These are phyloP conservation scores for Fusarium buxicola DNA, from an alignment of 2,329 filamentous ascomycete genomes.

Conservation along the genomic window DNA sequence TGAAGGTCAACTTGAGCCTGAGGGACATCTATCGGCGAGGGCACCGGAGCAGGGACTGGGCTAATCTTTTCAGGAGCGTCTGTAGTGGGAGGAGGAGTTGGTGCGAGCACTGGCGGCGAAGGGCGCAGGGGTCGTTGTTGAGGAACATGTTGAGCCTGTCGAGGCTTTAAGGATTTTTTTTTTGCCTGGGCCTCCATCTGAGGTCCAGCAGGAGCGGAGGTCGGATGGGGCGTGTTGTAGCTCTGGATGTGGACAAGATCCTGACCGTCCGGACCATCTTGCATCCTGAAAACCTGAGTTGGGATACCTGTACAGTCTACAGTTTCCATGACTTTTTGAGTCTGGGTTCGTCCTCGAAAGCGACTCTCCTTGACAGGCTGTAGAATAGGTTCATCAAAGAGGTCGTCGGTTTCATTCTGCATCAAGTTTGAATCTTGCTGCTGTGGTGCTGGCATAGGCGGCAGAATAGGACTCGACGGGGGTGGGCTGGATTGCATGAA, in stretches of 20 bases:
- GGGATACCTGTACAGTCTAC: slow-evolving; percentile 53
- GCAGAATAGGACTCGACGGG: slow-evolving; percentile 83
- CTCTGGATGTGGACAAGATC: slow-evolving; percentile 53
- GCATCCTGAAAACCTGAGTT: slow-evolving; percentile 58
- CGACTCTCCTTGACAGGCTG: slow-evolving; percentile 55
- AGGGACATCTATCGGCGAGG: slow-evolving; percentile 16
- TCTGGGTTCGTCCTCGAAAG: slow-evolving; percentile 34
- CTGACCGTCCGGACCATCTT: slow-evolving; percentile 50
- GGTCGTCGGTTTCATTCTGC: slow-evolving; percentile 79
- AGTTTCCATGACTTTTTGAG: slow-evolving; percentile 45
- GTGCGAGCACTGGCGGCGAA: slow-evolving; percentile 45
- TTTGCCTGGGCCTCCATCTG: slow-evolving; percentile 39
- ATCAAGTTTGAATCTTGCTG: slow-evolving; percentile 85
- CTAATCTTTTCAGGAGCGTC: slow-evolving; percentile 52
- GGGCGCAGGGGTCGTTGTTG: slow-evolving; percentile 36
- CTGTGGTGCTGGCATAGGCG: slow-evolving; percentile 70
- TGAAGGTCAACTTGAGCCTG: slow-evolving; percentile 17
- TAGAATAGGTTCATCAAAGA: slow-evolving; percentile 71
- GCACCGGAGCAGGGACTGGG: slow-evolving; percentile 35
- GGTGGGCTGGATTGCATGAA: slow-evolving; percentile 71
- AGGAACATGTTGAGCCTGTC: slow-evolving; percentile 21
- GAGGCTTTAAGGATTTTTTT: slow-evolving; percentile 23
- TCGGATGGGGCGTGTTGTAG: slow-evolving; percentile 48
- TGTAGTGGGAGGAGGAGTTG: slow-evolving; percentile 56
- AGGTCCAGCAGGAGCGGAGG: slow-evolving; percentile 34